These are phyloP conservation scores for Aphanomyces cochlioides DNA, from an alignment of 352 stramenopile species.

Conservation along the genomic window DNA sequence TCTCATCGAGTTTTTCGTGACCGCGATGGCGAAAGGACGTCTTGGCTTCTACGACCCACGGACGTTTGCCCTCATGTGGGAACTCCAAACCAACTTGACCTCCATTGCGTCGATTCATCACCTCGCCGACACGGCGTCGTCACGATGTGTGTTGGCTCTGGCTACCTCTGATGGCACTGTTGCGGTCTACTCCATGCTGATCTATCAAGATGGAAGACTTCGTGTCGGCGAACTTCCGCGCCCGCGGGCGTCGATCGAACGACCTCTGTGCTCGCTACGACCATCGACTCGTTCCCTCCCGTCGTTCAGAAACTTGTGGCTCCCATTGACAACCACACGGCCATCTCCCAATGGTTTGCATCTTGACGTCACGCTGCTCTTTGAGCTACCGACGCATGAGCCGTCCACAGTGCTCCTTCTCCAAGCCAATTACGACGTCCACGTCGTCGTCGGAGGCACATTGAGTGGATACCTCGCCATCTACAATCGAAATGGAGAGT, in stretches of 20 bases:
- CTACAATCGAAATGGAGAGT: neutral
- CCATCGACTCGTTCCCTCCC: neutral
- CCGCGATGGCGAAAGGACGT: neutral
- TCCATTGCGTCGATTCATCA: conserved; percentile 14
- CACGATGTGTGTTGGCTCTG: conserved; percentile 7
- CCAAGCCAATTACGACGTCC: conserved; percentile 24
- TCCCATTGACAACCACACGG: neutral
- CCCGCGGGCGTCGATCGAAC: neutral
- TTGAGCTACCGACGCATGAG: neutral
- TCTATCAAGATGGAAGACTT: conserved; percentile 21
- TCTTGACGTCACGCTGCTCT: conserved; percentile 1
- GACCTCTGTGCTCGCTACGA: neutral
- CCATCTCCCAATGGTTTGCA: neutral
- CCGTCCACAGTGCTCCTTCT: neutral
- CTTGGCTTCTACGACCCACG: neutral
- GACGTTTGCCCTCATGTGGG: neutral
- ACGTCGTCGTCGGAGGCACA: conserved; percentile 16
- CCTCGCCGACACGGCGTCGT: neutral
- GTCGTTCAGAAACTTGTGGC: neutral
- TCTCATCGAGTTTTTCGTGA: conserved; percentile 3
- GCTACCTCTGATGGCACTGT: conserved; percentile 1
- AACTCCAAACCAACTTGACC: neutral
- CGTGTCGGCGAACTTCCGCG: conserved; percentile 4
- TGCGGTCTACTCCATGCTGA: conserved; percentile 7
- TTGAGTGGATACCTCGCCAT: neutral